Percentiles rank a stretch among this genome's conserved stretches.
phyloP scores from a whole-genome alignment of 2,329 filamentous ascomycete species.

The Fusarium algeriense region DNA sequence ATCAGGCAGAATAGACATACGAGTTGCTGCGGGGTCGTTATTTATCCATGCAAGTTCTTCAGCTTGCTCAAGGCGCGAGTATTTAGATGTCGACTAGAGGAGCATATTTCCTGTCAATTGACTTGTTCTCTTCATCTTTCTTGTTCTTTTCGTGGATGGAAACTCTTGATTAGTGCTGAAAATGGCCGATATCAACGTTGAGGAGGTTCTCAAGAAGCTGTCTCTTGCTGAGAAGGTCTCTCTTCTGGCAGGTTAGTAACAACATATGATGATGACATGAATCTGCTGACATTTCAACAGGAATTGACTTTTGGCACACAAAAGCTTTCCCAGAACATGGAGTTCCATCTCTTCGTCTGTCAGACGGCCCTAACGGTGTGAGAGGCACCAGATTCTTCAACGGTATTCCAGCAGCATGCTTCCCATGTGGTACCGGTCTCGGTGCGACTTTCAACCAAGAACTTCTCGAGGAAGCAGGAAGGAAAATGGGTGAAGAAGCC shows the following conservation, averaged over 20 bases:
- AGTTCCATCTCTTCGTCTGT: conserved; percentile 73
- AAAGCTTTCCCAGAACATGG: conserved; percentile 69
- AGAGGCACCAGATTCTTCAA: conserved; percentile 77
- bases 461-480: conserved; percentile 64
- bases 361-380: conserved; percentile 78
- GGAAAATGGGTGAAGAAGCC: conserved; percentile 65
- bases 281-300: conserved; percentile 48
- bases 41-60: conserved; percentile 29
- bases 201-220: conserved; percentile 66
- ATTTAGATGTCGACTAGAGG: conserved; percentile 11
- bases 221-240: conserved; percentile 65
- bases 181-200: conserved; percentile 67
- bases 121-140: background rate
- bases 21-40: conserved; percentile 34
- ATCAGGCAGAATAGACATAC: conserved; percentile 35
- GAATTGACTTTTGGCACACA: conserved; percentile 78
- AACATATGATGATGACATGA: background rate
- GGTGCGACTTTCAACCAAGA: conserved; percentile 69
- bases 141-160: background rate
- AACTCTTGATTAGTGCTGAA: background rate
- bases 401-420: conserved; percentile 69
- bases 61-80: background rate
- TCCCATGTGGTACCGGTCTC: conserved; percentile 69
- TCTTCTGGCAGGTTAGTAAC: conserved; percentile 60
- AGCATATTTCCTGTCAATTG: conserved; percentile 12